Conservation (phyloP, 495 filamentous ascomycete genomes). For the Penicillium maclennaniae region DNA sequence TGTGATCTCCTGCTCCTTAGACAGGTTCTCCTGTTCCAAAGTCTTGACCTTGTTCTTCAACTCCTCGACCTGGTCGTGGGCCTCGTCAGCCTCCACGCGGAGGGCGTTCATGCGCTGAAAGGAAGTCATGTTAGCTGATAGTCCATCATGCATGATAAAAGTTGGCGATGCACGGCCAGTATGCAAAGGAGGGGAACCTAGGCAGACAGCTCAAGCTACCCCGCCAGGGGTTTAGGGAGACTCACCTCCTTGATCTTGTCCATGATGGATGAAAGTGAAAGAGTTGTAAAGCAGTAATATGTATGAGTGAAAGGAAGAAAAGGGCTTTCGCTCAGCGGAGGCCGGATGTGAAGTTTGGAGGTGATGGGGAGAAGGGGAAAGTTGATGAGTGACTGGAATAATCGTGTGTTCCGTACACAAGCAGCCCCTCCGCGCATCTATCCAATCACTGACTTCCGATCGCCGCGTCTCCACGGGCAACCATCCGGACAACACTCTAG, state of each 20-base stretch:
- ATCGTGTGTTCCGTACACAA: constrained; percentile 14
- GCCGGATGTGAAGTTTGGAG: constrained; percentile 31
- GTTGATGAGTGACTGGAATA: neutral
- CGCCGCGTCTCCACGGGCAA: constrained; percentile 49
- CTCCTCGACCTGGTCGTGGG: constrained; percentile 74
- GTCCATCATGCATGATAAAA: neutral
- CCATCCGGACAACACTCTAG: constrained; percentile 34
- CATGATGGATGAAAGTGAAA: constrained; percentile 37
- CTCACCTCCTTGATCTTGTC: constrained; percentile 77
- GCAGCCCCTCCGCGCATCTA: constrained; percentile 7
- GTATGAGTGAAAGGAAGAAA: constrained; percentile 27
- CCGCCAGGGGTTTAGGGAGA: constrained; percentile 35
- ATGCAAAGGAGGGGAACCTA: constrained; percentile 15
- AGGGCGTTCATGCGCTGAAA: constrained; percentile 86
- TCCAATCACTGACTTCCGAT: constrained; percentile 25
- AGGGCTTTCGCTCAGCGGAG: constrained; percentile 47
- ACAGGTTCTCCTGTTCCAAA: constrained; percentile 89
- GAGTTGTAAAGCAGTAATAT: constrained; percentile 23
- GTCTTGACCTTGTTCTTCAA: constrained; percentile 79
- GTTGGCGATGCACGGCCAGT: constrained; percentile 13
- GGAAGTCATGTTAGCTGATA: constrained; percentile 17
- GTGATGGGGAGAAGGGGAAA: constrained; percentile 9
- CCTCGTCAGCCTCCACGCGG: constrained; percentile 86
- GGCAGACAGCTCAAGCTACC: constrained; percentile 41
- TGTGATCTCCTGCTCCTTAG: constrained; percentile 96